Base-by-base conservation (phyloP, 1,284 basidiomycete genomes). In the Cutaneotrichosporon mucoides region DNA sequence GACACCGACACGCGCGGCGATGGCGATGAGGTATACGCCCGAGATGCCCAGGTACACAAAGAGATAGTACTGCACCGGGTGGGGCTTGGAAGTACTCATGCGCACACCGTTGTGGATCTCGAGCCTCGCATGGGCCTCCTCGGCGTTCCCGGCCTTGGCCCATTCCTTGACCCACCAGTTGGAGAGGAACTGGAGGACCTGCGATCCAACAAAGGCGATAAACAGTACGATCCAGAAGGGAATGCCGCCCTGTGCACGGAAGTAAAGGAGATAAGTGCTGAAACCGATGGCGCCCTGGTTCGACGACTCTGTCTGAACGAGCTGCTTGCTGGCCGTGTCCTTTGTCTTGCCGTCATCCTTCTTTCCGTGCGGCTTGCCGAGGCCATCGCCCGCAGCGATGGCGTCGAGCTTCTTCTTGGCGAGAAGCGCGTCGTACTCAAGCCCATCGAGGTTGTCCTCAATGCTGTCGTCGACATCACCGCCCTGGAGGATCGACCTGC, bases 371-470 rank as follows among this genome's bases (percentile, higher is more conserved):
- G 46, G 13, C 4, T 12, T 24, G 5, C 54, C 54, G 44, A 72
- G 60, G 13, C 61, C 62, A 7, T 62, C 56, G 7, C 63, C 60
- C 1, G 69, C 67, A 38, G 71, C 66, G 37, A 71, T 66, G 4
- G 63, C 67, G 13, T 73, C 69, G 11, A 63, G 57, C 46, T 66
- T 60, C 59, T 77, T 75, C 38, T 68, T 57, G 2, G 64, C 59
- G 35, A 73, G 55, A 56, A 84, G 84, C 0, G 84, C 84, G 54
- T 86, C 84, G 58, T 86, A 86, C 59, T 92, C 88, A 64, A 88
- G 87, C 57, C 88, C 85, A 38, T 76, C 73, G 9, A 78, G 63
- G 13, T 71, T 62, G 5, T 68, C 69, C 50, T 75, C 75, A 35
- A 72, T 69, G 34, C 62, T 63, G 3, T 45, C 42, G 15, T 53